A percentile compares a stretch with the other conserved stretches of the same genome.
Conservation (phyloP, 164 flowering plant genomes). For the Warburgia ugandensis region DNA sequence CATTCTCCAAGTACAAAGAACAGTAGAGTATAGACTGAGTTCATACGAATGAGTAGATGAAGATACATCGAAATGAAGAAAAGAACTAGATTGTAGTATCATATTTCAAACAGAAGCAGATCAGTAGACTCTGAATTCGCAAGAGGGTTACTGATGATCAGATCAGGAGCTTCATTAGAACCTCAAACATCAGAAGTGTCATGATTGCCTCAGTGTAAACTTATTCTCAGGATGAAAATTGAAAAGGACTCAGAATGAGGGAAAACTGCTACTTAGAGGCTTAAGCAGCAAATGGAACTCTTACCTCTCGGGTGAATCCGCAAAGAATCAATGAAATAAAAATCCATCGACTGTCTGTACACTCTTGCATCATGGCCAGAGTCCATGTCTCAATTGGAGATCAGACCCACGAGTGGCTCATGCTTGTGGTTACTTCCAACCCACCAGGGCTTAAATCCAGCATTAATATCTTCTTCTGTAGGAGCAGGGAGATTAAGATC, state of each 20-base stretch:
- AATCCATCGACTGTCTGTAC: conserved; percentile 21
- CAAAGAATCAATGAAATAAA: conserved; percentile 27
- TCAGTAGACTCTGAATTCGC: conserved; percentile 1
- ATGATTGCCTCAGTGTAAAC: conserved; percentile 1
- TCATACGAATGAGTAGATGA: background rate
- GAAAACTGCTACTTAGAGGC: conserved; percentile 10
- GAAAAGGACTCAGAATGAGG: background rate
- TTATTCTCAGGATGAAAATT: conserved; percentile 7
- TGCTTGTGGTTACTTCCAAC: conserved; percentile 19
- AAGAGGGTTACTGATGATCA: background rate
- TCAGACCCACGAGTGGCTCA: conserved; percentile 24
- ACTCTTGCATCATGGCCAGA: conserved; percentile 19
- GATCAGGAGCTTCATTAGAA: background rate
- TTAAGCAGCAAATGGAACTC: conserved; percentile 1
- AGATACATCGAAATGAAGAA: background rate
- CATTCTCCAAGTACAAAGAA: background rate
- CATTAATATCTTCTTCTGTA: conserved; percentile 32
- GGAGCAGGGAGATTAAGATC: conserved; percentile 75
- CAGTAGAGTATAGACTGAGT: background rate
- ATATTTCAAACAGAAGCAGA: conserved; percentile 8
- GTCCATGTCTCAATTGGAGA: conserved; percentile 11
- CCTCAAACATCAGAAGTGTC: background rate
- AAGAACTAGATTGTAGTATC: background rate
- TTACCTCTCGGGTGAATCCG: conserved; percentile 9
- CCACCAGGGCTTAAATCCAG: conserved; percentile 29